Evolutionary conservation across 2,329 filamentous ascomycete genomes (phyloP).

Genomic region (Exophiala lecanii-corni): DNA sequence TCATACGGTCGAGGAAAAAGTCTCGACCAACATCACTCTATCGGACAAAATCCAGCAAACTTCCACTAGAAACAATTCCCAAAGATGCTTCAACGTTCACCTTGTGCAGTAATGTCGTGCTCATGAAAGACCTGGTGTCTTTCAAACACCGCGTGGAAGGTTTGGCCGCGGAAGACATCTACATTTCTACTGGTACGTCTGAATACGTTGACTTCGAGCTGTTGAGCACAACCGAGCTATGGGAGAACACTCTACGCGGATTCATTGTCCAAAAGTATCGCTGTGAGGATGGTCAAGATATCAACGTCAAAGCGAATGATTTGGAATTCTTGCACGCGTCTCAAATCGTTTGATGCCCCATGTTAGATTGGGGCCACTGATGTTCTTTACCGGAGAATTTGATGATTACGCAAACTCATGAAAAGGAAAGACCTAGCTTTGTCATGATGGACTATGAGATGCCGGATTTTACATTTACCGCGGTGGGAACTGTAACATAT

Average conservation of each 20-base stretch:
- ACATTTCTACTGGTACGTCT: background rate
- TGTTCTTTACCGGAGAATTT: too few relatives aligned
- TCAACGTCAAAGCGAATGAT: too few relatives aligned
- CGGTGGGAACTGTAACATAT: too few relatives aligned
- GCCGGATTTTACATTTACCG: too few relatives aligned
- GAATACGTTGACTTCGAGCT: background rate
- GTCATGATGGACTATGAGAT: too few relatives aligned
- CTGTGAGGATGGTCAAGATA: background rate
- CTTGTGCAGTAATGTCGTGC: background rate
- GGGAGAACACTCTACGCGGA: background rate
- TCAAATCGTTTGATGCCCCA: too few relatives aligned
- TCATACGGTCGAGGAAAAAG: constrained; percentile 27
- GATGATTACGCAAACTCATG: too few relatives aligned
- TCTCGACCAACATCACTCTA: constrained; percentile 3
- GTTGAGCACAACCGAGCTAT: background rate
- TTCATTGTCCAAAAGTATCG: background rate
- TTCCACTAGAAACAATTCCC: constrained; percentile 18
- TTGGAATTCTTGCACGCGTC: too few relatives aligned
- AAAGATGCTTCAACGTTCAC: constrained; percentile 5
- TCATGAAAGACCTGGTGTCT: background rate
- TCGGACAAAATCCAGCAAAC: constrained; percentile 17
- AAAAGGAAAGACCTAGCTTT: too few relatives aligned
- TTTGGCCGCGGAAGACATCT: background rate
- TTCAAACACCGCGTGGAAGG: background rate
- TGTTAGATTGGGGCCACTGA: too few relatives aligned